Evolutionary conservation across 371 early-diverging fungal species (phyloP).

Genomic region (Gilbertella persicaria): DNA sequence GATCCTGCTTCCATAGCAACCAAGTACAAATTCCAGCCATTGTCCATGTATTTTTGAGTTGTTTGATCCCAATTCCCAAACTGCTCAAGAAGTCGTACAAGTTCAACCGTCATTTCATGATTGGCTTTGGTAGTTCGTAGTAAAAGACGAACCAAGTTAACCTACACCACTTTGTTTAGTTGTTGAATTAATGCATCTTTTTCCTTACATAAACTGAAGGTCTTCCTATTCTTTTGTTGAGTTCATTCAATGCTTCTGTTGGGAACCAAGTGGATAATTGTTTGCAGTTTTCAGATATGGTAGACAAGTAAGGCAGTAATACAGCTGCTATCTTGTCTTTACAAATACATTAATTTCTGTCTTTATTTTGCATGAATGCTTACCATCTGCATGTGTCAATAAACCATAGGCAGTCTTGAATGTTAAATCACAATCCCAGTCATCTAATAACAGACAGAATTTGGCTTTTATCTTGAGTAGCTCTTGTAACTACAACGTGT

Average conservation of each 20-base stretch:
- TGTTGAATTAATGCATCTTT: background rate
- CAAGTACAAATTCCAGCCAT: slow-evolving; percentile 37
- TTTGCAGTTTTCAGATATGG: slow-evolving; percentile 19
- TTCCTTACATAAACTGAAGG: slow-evolving; percentile 26
- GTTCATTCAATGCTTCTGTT: slow-evolving; percentile 12
- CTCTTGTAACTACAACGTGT: slow-evolving; percentile 17
- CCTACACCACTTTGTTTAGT: slow-evolving; percentile 11
- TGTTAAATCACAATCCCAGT: slow-evolving; percentile 22
- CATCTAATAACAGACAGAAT: slow-evolving; percentile 20
- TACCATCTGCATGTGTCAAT: slow-evolving; percentile 21
- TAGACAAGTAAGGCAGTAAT: slow-evolving; percentile 29
- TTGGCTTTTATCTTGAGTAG: slow-evolving; percentile 25
- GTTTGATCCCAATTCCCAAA: slow-evolving; percentile 34
- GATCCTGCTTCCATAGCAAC: slow-evolving; percentile 40
- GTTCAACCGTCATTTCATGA: slow-evolving; percentile 3
- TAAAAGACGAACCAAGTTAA: slow-evolving; percentile 31
- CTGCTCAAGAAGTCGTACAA: slow-evolving; percentile 5
- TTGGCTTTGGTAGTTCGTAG: slow-evolving; percentile 19
- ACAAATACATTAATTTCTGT: background rate
- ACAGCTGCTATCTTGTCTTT: slow-evolving; percentile 22
- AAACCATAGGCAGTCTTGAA: slow-evolving; percentile 22
- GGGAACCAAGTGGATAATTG: slow-evolving; percentile 27
- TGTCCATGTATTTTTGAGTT: slow-evolving; percentile 11
- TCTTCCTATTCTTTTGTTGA: slow-evolving; percentile 14
- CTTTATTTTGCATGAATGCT: background rate